These are phyloP conservation scores for Coemansia sp. DNA, from an alignment of 192 early-diverging fungal genomes.

Conservation along the genomic window DNA sequence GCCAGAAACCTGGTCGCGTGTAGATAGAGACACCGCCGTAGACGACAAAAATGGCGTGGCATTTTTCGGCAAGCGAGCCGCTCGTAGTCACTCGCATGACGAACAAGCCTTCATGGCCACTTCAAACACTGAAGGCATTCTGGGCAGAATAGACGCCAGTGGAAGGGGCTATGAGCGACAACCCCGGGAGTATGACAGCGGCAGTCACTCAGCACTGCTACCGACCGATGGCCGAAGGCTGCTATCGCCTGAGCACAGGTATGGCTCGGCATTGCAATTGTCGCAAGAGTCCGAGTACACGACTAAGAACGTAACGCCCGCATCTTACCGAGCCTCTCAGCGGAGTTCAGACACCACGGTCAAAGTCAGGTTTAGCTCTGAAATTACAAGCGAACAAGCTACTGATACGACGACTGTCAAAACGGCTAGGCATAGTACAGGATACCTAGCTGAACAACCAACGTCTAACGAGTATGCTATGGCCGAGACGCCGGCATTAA, in stretches of 20 bases:
- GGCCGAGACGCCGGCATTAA: conserved; percentile 48
- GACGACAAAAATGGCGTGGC: not conserved
- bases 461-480: not conserved
- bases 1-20: not conserved
- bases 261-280: not conserved
- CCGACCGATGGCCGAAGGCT: not conserved
- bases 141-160: not conserved
- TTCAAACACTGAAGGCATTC: not conserved
- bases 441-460: not conserved
- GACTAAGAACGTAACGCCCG: conserved; percentile 17
- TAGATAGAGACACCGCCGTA: not conserved
- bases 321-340: conserved; percentile 11
- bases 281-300: conserved; percentile 1
- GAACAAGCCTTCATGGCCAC: conserved; percentile 1
- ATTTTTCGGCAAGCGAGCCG: not conserved
- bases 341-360: conserved; percentile 17
- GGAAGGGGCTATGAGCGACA: conserved; percentile 3
- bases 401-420: not conserved
- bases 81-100: conserved; percentile 24
- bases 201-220: not conserved
- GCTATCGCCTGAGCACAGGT: not conserved
- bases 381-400: not conserved
- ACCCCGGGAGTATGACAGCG: not conserved
- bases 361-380: conserved; percentile 13
- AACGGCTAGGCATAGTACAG: not conserved